Evolutionary conservation across 1,139 yeast genomes (phyloP), one percentile per base, ranked within the genome.

Genomic region (Candida labiduridarum): DNA sequence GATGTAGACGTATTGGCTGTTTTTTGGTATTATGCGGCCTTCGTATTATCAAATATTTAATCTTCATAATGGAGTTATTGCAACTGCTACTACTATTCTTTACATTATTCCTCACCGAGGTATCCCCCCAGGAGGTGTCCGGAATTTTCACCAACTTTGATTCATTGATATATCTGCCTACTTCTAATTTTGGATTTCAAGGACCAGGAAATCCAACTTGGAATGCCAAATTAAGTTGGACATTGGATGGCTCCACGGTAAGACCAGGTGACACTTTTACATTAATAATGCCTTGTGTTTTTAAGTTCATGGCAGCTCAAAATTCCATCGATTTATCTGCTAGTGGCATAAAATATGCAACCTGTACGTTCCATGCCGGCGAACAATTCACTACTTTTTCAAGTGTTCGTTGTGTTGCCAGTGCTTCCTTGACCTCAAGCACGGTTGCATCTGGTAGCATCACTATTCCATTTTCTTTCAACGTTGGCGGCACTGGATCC

Each of bases 341-440:
- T 2, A 68, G 68, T 9, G 72, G 67, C 48, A 63, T 38, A 1
- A 34, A 49, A 2, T 67, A 59, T 47, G 75, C 74, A 3, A 62
- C 62, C 2, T 70, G 75, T 63, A 39, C 45, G 1, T 53, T 62
- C 11, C 49, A 35, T 31, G 46, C 57, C 11, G 73, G 72, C 29
- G 68, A 62, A 30, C 29, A 57, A 7, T 34, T 61, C 15, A 60
- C 61, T 12, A 49, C 64, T 9, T 62, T 50, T 50, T 66, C 72
- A 2, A 46, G 57, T 22, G 42, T 71, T n/a, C 49, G 49, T 4
- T 71, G 75, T 66, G 59, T 60, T 1, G 67, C 59, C 12, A 44
- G 36, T 1, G 4, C 59, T 1, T 43, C 40, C 12, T 52, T 59
- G 5, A 44, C 41, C 4, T 8, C 51, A 4, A 11, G 18, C 9